Percentiles rank a stretch among this genome's conserved stretches.
Conservation (phyloP, 2,329 filamentous ascomycete species). For the Apiospora koreana region DNA sequence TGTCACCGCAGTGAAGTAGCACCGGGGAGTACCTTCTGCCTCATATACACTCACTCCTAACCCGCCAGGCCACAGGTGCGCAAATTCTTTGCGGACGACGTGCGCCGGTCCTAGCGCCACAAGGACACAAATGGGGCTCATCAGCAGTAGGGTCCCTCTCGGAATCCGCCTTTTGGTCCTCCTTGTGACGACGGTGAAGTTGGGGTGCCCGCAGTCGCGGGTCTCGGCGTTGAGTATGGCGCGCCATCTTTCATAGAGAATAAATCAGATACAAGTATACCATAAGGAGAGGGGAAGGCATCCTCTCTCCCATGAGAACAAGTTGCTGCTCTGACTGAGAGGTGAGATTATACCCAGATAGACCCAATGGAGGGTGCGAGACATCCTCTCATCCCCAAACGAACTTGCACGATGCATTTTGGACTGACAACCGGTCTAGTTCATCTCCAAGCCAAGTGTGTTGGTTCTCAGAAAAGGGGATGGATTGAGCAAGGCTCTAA, state of each 20-base stretch:
- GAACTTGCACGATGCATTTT: too few relatives aligned
- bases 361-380: too few relatives aligned
- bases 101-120: background rate
- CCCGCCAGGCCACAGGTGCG: background rate
- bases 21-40: background rate
- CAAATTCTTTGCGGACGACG: background rate
- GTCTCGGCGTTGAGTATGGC: background rate
- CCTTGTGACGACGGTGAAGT: constrained; percentile 8
- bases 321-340: too few relatives aligned
- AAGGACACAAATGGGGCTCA: background rate
- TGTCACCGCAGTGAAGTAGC: background rate
- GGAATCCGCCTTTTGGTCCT: constrained; percentile 2
- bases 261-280: background rate
- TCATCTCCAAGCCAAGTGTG: too few relatives aligned
- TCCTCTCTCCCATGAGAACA: background rate
- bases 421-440: too few relatives aligned
- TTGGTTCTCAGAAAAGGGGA: background rate
- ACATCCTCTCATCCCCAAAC: too few relatives aligned
- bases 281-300: background rate
- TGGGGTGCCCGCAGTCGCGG: background rate
- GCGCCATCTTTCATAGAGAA: background rate
- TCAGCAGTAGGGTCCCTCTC: background rate
- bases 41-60: background rate
- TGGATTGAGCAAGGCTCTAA: background rate
- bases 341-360: too few relatives aligned